Conservation (phyloP, 768 basidiomycete genomes). For the Postia placenta region DNA sequence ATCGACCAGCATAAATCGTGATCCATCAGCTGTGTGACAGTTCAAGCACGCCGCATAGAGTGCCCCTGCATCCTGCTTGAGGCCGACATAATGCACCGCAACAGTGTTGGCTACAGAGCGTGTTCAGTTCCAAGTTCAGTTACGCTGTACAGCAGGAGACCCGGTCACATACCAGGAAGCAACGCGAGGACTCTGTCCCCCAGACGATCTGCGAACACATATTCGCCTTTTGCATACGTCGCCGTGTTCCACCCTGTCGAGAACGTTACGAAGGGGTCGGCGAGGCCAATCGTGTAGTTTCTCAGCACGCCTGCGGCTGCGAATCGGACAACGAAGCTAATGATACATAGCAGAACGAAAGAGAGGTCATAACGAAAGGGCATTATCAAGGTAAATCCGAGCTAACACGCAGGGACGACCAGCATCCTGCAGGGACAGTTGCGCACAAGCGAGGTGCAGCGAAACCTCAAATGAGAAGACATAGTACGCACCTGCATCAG, state of each 20-base stretch:
- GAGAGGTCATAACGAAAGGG: constrained; percentile 5
- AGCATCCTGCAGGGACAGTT: constrained; percentile 13
- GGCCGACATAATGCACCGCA: constrained; percentile 24
- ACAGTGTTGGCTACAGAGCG: constrained; percentile 17
- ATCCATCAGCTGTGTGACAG: constrained; percentile 17
- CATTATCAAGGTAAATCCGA: constrained; percentile 1
- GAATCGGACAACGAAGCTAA: background rate
- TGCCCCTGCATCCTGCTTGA: constrained; percentile 19
- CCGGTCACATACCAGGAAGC: constrained; percentile 23
- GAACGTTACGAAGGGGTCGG: constrained; percentile 14
- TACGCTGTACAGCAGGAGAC: background rate
- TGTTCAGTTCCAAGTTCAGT: background rate
- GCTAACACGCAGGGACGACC: constrained; percentile 9
- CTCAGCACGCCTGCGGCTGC: constrained; percentile 9
- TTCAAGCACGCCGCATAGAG: constrained; percentile 27
- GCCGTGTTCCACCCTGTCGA: constrained; percentile 18
- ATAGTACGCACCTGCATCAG: no score
- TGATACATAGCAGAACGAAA: constrained; percentile 1
- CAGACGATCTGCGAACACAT: constrained; percentile 13
- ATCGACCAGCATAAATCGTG: constrained; percentile 13
- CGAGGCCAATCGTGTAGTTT: constrained; percentile 15
- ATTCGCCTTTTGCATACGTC: constrained; percentile 1
- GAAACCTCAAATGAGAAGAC: no score
- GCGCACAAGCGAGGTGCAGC: background rate
- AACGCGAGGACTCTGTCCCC: constrained; percentile 16